Conservation (phyloP, 2,329 filamentous ascomycete species). For the Cucurbitaria berberidis region DNA sequence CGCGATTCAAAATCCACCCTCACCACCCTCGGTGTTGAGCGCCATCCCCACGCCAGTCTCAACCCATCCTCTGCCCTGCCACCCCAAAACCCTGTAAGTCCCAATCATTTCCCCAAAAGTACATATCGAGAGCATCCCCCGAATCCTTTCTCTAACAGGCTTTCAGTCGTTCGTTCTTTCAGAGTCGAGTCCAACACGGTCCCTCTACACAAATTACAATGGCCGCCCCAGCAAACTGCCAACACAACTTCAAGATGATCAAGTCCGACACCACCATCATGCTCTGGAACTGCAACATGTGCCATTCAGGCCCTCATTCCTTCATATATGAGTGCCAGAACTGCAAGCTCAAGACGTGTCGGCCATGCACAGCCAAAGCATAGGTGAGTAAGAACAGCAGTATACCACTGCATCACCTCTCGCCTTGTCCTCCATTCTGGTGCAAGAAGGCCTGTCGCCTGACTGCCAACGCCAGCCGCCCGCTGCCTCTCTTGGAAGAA, state of each 20-base stretch:
- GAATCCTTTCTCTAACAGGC: conserved; percentile 36
- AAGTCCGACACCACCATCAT: conserved; percentile 60
- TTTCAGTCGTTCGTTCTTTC: conserved; percentile 23
- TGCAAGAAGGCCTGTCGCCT: conserved; percentile 12
- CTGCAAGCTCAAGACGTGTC: conserved; percentile 60
- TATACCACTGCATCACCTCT: neutral
- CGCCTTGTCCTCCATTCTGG: neutral
- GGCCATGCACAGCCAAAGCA: conserved; percentile 54
- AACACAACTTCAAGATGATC: conserved; percentile 58
- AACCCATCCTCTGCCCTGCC: conserved; percentile 27
- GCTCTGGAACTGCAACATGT: conserved; percentile 60
- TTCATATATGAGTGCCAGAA: conserved; percentile 59
- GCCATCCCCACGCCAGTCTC: conserved; percentile 33
- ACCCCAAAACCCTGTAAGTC: conserved; percentile 31
- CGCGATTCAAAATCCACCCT: conserved; percentile 37
- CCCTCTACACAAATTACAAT: conserved; percentile 38
- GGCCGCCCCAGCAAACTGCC: conserved; percentile 56
- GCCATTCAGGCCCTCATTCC: conserved; percentile 58
- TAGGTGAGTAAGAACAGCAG: conserved; percentile 32
- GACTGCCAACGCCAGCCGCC: conserved; percentile 4
- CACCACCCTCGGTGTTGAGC: conserved; percentile 31
- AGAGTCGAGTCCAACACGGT: conserved; percentile 6
- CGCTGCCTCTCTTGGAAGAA: conserved; percentile 14
- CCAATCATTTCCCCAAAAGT: conserved; percentile 20
- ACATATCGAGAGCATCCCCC: conserved; percentile 35